These are phyloP conservation scores for Penicillium verhagenii DNA, from an alignment of 495 filamentous ascomycete species.

Conservation along the genomic window DNA sequence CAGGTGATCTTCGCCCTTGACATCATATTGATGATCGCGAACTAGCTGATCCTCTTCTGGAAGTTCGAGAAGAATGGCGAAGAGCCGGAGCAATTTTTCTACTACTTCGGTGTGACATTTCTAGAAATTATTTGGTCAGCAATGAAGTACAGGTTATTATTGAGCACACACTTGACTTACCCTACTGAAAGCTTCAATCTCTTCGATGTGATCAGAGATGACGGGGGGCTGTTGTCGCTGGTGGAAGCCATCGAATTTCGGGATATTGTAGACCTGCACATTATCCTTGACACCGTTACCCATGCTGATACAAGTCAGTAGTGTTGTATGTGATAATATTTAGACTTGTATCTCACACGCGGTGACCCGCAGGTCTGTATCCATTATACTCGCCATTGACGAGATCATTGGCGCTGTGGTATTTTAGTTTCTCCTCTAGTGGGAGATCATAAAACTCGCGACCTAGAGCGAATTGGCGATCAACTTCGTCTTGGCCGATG, in stretches of 20 bases:
- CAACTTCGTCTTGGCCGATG: slow-evolving; percentile 54
- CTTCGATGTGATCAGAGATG: slow-evolving; percentile 26
- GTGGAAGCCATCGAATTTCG: slow-evolving; percentile 50
- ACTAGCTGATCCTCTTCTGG: slow-evolving; percentile 50
- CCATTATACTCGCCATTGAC: slow-evolving; percentile 40
- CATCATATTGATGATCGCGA: slow-evolving; percentile 46
- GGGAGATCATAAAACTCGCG: slow-evolving; percentile 55
- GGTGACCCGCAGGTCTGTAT: slow-evolving; percentile 45
- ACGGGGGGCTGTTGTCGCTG: slow-evolving; percentile 38
- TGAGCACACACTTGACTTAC: slow-evolving; percentile 14
- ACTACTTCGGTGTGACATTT: slow-evolving; percentile 51
- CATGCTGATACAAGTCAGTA: slow-evolving; percentile 24
- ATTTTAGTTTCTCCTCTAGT: slow-evolving; percentile 54
- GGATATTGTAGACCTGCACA: slow-evolving; percentile 52
- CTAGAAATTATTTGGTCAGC: slow-evolving; percentile 16
- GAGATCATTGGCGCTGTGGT: slow-evolving; percentile 34
- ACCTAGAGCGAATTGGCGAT: slow-evolving; percentile 55
- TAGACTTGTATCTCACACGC: slow-evolving; percentile 29
- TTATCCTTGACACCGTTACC: slow-evolving; percentile 49
- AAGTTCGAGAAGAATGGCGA: slow-evolving; percentile 51
- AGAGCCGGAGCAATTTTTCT: slow-evolving; percentile 51
- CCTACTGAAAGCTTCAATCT: slow-evolving; percentile 45
- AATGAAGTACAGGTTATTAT: background rate
- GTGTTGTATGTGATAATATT: background rate
- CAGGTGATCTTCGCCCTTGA: slow-evolving; percentile 48